Base-by-base conservation (phyloP, 805 yeast genomes). In the Ogataea corticis region DNA sequence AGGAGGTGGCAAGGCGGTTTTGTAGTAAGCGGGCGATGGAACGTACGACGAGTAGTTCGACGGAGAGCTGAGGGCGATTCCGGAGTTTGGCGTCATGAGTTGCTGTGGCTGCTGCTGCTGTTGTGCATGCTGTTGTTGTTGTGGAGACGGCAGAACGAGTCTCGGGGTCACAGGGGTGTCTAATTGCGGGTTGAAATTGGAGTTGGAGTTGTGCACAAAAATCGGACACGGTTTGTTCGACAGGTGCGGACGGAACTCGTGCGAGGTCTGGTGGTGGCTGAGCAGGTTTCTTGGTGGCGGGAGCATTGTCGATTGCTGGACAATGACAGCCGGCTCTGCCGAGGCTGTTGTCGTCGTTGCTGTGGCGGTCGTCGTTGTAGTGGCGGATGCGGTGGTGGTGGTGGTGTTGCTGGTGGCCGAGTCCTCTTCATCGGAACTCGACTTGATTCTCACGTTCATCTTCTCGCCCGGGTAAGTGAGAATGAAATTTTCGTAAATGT, bases 401-500 rank as follows among this genome's bases (percentile, higher is more conserved):
- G 44, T 28, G 35, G 46, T 7, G 33, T 13, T 31, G 18, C 36
- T 38, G 13, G 42, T 3, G 15, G 38, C 28, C 34, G 42, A 38
- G 11, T 43, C 46, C 23, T 58, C 56, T 19, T 50, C 57, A 36
- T 48, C 38, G 7, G 48, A 46, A 40, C 44, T 43, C 14, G 44
- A 56, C 39, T 59, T 55, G 19, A 61, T 54, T 19, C 67, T 46
- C 21, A 63, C 58, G 42, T 61, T 62, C 33, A 62, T 52, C 43
- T 63, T 63, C 45, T 62, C 65, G 31, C 66, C 66, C 16, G 67
- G 67, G 46, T 63, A 64, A 2, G 67, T 58, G 13, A 62, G 42
- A n/a, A 63, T 53, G 48, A 59, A 59, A 42, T 61, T 62, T 50
- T 77, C 80, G 52, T 71, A 71, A 35, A 83, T 81, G 53, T 85